Base-by-base conservation (phyloP, 2,329 filamentous ascomycete genomes). In the Sclerotinia subarctica region DNA sequence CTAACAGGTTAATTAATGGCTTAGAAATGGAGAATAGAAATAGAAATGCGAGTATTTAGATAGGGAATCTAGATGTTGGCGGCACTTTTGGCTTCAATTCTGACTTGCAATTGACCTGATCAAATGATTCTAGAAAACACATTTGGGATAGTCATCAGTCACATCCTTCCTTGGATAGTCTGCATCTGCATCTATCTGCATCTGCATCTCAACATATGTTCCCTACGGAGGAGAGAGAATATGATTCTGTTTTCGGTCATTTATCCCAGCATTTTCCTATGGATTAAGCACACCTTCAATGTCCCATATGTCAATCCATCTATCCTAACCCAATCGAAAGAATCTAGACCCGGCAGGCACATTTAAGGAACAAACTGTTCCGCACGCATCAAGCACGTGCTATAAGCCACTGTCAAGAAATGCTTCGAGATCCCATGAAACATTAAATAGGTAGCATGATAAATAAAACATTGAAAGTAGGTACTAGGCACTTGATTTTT, bases 321-420 rank as follows among this genome's bases (percentile, higher is more conserved):
- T 5, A 56, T n/a, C n/a, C 32, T 38, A 8, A 38, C 53, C 6
- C 19, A 10, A 19, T 35, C 15, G 24, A 46, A 59, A 26, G 35
- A 38, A 58, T 60, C 58, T 32, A 49, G 42, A 47, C 42, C 42
- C 21, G 21, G 21, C 17, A 54, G 44, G 44, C 17, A 47, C 38
- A 42, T 15, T 42, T 52, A 19, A 60, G 6, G 24, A 17, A 47
- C 57, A n/a, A 46, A 21, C 26, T 44, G 57, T 47, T 24, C 42
- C 42, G 62, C 62, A 32, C n/a, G 21, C 13, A n/a, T 47, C n/a
- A 7, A 8, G 42, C 64, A 66, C 53, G 64, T 66, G 64, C 44
- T 21, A 35, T 1, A 66, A 66, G 53, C 53, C 53, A 49, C 26
- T 17, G 21, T n/a, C 11, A 26, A 56, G 52, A 58, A 42, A 58